A percentile compares a stretch with the other conserved stretches of the same genome.
phyloP scores from a whole-genome alignment of 345 rosid genomes.

The Lepidium africanum region DNA sequence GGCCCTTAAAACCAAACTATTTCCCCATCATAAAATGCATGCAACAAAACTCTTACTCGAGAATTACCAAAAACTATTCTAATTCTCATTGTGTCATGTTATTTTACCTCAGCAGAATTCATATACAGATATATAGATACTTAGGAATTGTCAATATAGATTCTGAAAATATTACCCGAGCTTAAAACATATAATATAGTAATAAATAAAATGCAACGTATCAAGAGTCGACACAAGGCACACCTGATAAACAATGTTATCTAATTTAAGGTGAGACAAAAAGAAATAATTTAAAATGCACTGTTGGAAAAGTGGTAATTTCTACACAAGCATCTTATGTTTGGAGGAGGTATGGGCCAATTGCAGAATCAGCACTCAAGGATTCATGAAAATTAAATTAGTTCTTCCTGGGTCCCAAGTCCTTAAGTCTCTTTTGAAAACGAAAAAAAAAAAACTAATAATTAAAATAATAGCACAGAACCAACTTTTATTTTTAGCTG shows the following conservation, averaged over 20 bases:
- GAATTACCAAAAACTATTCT: neutral
- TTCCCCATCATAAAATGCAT: neutral
- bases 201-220: neutral
- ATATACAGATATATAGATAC: neutral
- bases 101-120: neutral
- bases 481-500: no score
- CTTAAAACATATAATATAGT: neutral
- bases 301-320: neutral
- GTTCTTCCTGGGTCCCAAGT: slow-evolving; percentile 22
- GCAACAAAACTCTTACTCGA: neutral
- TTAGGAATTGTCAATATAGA: neutral
- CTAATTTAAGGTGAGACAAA: neutral
- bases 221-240: neutral
- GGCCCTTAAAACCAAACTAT: neutral
- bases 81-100: neutral
- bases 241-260: neutral
- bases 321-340: slow-evolving; percentile 1
- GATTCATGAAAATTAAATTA: neutral
- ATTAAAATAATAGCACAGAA: no score
- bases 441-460: neutral
- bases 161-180: neutral
- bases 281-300: neutral
- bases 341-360: slow-evolving; percentile 5
- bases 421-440: slow-evolving; percentile 2
- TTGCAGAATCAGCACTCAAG: slow-evolving; percentile 15